A percentile compares a stretch with the other conserved stretches of the same genome.
phyloP scores from a whole-genome alignment of 345 rosid species.

The Angophora floribunda region DNA sequence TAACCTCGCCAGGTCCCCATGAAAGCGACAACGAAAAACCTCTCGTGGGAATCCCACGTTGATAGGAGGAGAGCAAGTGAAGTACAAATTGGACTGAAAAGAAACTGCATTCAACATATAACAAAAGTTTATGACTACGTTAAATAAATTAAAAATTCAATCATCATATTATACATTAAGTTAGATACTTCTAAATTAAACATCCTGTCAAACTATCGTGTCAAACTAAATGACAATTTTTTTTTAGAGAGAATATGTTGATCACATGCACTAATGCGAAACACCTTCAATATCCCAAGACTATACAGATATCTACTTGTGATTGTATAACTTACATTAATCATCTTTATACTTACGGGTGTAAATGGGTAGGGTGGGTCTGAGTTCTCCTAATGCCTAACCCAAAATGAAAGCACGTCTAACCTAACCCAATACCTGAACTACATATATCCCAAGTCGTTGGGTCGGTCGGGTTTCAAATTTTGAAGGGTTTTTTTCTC shows the following conservation, averaged over 20 bases:
- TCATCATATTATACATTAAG: rapidly evolving
- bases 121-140: rapidly evolving
- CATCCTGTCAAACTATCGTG: background rate
- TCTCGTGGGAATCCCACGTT: background rate
- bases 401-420: rapidly evolving
- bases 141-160: background rate
- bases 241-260: background rate
- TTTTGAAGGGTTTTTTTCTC: background rate
- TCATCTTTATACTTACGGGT: background rate
- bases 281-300: background rate
- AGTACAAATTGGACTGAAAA: background rate
- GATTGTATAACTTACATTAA: background rate
- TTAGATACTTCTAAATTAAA: background rate
- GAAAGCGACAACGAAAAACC: background rate
- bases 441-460: background rate
- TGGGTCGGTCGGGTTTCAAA: rapidly evolving
- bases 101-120: background rate
- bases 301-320: background rate
- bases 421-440: rapidly evolving
- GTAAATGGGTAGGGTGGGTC: background rate
- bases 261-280: background rate
- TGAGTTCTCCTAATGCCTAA: background rate
- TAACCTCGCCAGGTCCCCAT: background rate
- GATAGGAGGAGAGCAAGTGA: background rate
- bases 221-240: background rate